Conservation (phyloP, 2,329 filamentous ascomycete genomes). For the Ambrosiella cleistominuta region DNA sequence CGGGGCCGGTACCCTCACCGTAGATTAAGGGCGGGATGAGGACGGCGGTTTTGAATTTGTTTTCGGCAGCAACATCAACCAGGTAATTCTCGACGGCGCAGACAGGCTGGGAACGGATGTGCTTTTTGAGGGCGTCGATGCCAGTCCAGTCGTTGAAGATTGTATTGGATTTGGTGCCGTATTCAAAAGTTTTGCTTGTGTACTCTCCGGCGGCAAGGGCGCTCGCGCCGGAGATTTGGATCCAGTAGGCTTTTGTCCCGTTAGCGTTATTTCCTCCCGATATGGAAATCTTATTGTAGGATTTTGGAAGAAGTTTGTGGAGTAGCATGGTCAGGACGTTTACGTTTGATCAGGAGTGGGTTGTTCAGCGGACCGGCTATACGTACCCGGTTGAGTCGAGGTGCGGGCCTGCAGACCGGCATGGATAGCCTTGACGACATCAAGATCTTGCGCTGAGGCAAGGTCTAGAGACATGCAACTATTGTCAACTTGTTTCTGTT, state of each 20-base stretch:
- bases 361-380: no score
- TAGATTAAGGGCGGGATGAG: background rate
- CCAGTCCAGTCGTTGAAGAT: background rate
- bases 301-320: background rate
- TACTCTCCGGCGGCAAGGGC: slow-evolving; percentile 21
- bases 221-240: slow-evolving; percentile 25
- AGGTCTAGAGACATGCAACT: background rate
- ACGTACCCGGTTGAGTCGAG: no score
- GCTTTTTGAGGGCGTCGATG: no score
- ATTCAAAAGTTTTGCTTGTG: slow-evolving; percentile 9
- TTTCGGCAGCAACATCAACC: no score
- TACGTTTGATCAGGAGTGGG: no score
- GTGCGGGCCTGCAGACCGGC: background rate
- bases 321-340: background rate
- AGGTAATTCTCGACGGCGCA: background rate
- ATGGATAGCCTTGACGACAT: background rate
- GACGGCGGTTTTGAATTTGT: background rate
- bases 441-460: background rate
- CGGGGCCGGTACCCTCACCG: background rate
- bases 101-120: background rate
- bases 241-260: slow-evolving; percentile 13
- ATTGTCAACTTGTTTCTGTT: background rate
- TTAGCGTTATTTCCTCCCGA: background rate
- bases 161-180: background rate
- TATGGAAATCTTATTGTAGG: background rate